Base-by-base conservation (phyloP, 352 stramenopile genomes). In the Thalassiosira oceanica region DNA sequence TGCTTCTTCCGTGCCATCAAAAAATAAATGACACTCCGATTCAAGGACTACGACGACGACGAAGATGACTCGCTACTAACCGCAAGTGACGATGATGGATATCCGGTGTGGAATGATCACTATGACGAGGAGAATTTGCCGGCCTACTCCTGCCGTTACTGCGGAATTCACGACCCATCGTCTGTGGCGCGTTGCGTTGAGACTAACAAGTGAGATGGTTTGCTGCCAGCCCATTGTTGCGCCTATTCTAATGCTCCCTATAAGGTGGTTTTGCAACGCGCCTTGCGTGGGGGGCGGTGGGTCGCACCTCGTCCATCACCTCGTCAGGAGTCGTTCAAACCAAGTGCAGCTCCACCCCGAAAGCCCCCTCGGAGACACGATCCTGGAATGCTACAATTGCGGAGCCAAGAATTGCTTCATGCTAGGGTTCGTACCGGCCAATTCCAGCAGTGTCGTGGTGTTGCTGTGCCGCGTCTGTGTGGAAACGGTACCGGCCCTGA, bases 341-440 rank as follows among this genome's bases (percentile, higher is more conserved):
- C 74, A 91, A 67, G 91, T 96, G 0, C 84, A 84, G 41, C 75
- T 97, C 11, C 96, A 99, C 73, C 95, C 95, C 0, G 93, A 98
- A 69, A 97, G 91, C 31, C 96, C 96, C 10, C 80, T 99, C 27
- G 96, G 95, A 13, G 96, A 99, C 67, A 98, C 96, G 0, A 87
- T 98, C 28, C 78, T 99, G 28, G 96, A 99, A 86, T 99, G 97
- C 85, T 99, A 99, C 90, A 99, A 99, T 87, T 99, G 96, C 70
- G 94, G 93, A 44, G 95, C 91, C 54, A 94, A 94, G 56, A 99
- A 99, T 80, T 94, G 96, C 4, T 99, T 99, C 69, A 78, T 98
- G 36, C 79, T 99, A 39, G 97, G 97, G 20, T 99, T 99, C 73
- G 97, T 99, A 48, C 96, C 96, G 0, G 96, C 95, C 16, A 93